phyloP scores from a whole-genome alignment of 2,329 filamentous ascomycete species.

The Fusarium tricinctum region DNA sequence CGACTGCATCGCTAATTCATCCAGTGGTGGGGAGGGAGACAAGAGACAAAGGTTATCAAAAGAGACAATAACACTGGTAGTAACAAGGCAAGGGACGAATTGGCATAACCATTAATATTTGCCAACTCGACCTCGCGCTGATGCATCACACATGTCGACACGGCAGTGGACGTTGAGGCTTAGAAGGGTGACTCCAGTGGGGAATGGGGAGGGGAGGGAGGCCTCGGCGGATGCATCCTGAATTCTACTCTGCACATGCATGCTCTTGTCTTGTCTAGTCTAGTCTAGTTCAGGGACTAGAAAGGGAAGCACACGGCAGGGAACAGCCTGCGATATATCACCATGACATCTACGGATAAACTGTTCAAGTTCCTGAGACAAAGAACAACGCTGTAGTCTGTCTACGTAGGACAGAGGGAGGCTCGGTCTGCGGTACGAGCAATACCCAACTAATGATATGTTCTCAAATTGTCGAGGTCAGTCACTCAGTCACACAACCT shows the following conservation, averaged over 20 bases:
- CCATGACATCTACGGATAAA: too few species aligned
- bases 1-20: too few species aligned
- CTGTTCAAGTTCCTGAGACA: too few species aligned
- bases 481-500: too few species aligned
- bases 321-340: too few species aligned
- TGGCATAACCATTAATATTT: neutral
- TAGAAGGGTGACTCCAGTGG: constrained; percentile 40
- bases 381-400: too few species aligned
- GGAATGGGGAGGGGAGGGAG: constrained; percentile 35
- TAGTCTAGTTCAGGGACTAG: too few species aligned
- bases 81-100: neutral
- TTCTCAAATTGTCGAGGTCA: too few species aligned
- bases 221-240: constrained; percentile 40
- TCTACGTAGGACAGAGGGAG: neutral
- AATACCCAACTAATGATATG: too few species aligned
- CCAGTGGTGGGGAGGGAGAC: neutral
- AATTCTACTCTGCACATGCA: constrained; percentile 19
- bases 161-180: constrained; percentile 45
- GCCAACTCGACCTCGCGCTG: constrained; percentile 28
- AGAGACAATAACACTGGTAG: too few species aligned
- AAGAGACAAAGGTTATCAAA: neutral
- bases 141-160: constrained; percentile 41
- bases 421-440: neutral
- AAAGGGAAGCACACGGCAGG: too few species aligned
- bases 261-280: neutral